Evolutionary conservation across 208 protist species (phyloP), one percentile per base, ranked within the genome.

Genomic region (Trypanosoma avium): DNA sequence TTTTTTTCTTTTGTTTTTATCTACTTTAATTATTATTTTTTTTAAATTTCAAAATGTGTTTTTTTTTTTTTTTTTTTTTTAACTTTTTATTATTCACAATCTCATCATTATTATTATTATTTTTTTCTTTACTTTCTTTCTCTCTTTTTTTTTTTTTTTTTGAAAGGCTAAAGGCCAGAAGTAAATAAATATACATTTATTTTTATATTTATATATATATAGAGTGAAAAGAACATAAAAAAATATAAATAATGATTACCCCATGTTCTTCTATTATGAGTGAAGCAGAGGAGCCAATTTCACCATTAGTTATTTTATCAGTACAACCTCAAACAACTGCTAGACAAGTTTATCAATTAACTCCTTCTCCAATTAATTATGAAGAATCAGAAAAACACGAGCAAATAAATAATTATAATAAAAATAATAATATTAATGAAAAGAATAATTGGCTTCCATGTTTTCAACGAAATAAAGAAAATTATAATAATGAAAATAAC

Each of bases 51-150:
- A 1, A 8, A 67, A 19, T 57, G 45, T 48, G 13, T 32, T 36
- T 21, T 19, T 68, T 40, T 61, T 24, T 26, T 78, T 70, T 69
- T 45, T 46, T 55, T 64, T 55, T 46, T 45, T 33, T 65, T 22
- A 56, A 8, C 27, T 57, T 26, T 24, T 21, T 70, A 48, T 45
- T 6, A 47, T 61, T 42, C 22, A 26, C 8, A 36, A 26, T 38
- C 45, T 46, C 33, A 15, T 49, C 24, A 29, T 36, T 49, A 15
- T 30, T 46, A 21, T 26, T 19, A 32, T 50, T 29, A n/a, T 13
- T 54, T 22, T 10, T 46, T 19, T 43, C 12, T 42, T 42, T 15
- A 2, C 7, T 42, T 3, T 42, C 17, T 42, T 9, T 42, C 7
- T 9, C 7, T 42, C 7, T 42, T 9, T 42, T 42, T 42, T 9